Evolutionary conservation across 2,329 filamentous ascomycete genomes (phyloP).

Genomic region (Pezicula neosporulosa): DNA sequence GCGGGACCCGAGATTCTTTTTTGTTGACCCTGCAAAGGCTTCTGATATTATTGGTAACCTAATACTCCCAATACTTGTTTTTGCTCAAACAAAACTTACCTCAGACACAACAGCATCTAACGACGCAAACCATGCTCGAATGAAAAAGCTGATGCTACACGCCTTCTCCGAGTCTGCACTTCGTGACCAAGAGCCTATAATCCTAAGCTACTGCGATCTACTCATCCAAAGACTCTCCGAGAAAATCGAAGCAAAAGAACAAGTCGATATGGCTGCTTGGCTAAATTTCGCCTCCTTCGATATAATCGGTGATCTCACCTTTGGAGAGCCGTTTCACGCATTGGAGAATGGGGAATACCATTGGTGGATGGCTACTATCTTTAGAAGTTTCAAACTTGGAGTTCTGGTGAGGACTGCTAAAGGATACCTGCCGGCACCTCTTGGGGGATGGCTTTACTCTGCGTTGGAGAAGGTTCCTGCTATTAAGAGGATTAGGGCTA

Average conservation of each 20-base stretch:
- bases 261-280: constrained; percentile 29
- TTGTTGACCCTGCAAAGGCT: constrained; percentile 2
- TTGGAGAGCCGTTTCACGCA: constrained; percentile 36
- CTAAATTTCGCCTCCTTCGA: constrained; percentile 33
- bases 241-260: constrained; percentile 1
- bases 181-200: constrained; percentile 30
- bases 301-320: constrained; percentile 39
- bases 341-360: constrained; percentile 21
- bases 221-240: constrained; percentile 25
- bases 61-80: not conserved
- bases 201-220: constrained; percentile 34
- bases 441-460: not conserved
- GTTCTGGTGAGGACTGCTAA: constrained; percentile 6
- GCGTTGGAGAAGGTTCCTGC: not conserved
- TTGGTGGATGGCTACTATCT: constrained; percentile 24
- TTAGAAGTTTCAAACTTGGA: constrained; percentile 18
- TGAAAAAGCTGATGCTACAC: constrained; percentile 21
- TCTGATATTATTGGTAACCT: not conserved
- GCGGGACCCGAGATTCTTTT: constrained; percentile 7
- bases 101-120: not conserved
- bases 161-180: constrained; percentile 30
- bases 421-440: not conserved
- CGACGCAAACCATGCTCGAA: constrained; percentile 14
- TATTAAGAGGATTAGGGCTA: not conserved
- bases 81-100: constrained; percentile 1